phyloP scores from a whole-genome alignment of 768 basidiomycete genomes.

The Amanita fuliginea region DNA sequence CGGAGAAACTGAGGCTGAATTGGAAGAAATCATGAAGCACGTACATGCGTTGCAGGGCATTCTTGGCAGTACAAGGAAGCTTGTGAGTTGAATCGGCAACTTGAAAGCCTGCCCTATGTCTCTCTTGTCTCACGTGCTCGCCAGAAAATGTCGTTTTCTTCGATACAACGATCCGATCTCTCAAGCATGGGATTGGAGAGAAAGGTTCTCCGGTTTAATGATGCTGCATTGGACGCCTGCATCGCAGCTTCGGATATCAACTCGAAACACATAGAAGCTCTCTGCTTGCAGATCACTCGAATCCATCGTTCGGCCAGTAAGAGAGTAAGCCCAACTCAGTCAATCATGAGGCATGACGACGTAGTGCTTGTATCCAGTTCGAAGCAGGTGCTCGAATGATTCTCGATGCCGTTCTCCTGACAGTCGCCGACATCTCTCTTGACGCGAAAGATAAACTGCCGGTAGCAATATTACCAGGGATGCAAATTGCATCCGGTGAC shows the following conservation, averaged over 20 bases:
- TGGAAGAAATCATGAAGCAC: constrained; percentile 3
- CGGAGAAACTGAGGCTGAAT: constrained; percentile 2
- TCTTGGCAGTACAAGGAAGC: neutral
- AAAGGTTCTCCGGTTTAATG: too few species aligned
- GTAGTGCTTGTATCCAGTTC: neutral
- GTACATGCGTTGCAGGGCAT: constrained; percentile 1
- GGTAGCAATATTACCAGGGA: constrained; percentile 8
- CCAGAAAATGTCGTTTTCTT: constrained; percentile 2
- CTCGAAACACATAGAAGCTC: too few species aligned
- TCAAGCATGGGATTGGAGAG: too few species aligned
- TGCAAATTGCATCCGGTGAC: too few species aligned
- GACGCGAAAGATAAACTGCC: constrained; percentile 5
- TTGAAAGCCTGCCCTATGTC: neutral
- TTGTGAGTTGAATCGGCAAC: too few species aligned
- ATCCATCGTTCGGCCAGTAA: too few species aligned
- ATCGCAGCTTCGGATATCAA: too few species aligned
- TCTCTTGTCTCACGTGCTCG: neutral
- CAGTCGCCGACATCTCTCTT: constrained; percentile 5
- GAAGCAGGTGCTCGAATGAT: too few species aligned
- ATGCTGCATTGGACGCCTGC: too few species aligned
- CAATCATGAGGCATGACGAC: neutral
- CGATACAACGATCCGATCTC: neutral
- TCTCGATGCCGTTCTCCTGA: constrained; percentile 8
- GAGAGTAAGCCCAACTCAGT: neutral
- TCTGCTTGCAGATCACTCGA: too few species aligned